Conservation (phyloP, 768 basidiomycete species). For the Suillus alpinus region DNA sequence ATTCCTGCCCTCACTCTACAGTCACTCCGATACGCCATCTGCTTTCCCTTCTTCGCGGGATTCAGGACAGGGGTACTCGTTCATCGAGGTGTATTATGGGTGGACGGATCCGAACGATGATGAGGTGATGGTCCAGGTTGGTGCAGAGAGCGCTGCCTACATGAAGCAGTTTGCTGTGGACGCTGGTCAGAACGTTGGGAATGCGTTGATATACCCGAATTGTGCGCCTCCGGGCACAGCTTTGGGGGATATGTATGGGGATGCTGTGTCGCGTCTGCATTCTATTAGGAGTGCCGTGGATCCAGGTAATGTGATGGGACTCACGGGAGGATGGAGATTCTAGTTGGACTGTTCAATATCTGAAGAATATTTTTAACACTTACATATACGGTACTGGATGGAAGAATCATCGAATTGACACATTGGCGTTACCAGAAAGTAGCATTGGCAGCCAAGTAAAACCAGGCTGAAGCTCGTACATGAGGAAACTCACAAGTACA, state of each 20-base stretch:
- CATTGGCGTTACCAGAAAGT: too few relatives aligned
- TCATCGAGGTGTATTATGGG: slow-evolving; percentile 46
- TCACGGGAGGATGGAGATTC: slow-evolving; percentile 65
- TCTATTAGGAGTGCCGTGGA: slow-evolving; percentile 47
- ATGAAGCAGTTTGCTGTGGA: slow-evolving; percentile 35
- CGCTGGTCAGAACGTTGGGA: slow-evolving; percentile 39
- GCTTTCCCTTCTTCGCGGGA: slow-evolving; percentile 46
- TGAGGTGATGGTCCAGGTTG: slow-evolving; percentile 37
- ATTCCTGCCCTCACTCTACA: slow-evolving; percentile 42
- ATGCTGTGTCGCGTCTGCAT: slow-evolving; percentile 40
- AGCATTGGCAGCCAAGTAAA: too few relatives aligned
- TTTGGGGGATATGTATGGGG: slow-evolving; percentile 49
- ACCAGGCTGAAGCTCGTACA: too few relatives aligned
- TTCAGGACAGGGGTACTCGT: slow-evolving; percentile 33
- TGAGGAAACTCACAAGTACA: too few relatives aligned
- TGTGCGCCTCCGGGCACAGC: slow-evolving; percentile 57
- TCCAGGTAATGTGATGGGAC: slow-evolving; percentile 60
- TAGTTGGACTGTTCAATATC: background rate
- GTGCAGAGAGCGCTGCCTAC: slow-evolving; percentile 36
- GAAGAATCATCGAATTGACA: too few relatives aligned
- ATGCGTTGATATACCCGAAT: slow-evolving; percentile 54
- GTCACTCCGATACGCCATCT: slow-evolving; percentile 34
- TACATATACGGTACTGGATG: too few relatives aligned
- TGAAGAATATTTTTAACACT: too few relatives aligned
- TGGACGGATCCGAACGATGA: slow-evolving; percentile 41